Percentiles rank a stretch among this genome's conserved stretches.
These are phyloP conservation scores for Vicia faba DNA, from an alignment of 306 rosid species.

Conservation along the genomic window DNA sequence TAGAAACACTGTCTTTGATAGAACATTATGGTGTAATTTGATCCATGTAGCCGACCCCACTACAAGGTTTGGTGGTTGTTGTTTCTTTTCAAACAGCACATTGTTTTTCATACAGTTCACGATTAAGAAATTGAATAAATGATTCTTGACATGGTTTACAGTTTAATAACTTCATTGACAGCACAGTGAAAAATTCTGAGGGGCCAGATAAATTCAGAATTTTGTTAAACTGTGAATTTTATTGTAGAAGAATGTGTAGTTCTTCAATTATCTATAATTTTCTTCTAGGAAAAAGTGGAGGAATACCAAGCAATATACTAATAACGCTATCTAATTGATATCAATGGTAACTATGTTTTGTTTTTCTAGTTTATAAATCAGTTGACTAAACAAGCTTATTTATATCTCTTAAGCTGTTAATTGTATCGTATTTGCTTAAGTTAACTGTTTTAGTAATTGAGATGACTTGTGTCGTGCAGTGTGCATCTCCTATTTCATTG, in stretches of 20 bases:
- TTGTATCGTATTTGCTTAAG: neutral
- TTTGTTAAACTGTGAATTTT: neutral
- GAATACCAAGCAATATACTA: slow-evolving; percentile 28
- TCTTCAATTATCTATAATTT: neutral
- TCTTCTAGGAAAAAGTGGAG: neutral
- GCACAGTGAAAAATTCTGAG: neutral
- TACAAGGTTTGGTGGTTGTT: too few relatives aligned
- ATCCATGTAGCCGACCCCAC: too few relatives aligned
- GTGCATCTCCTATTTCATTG: slow-evolving; percentile 1
- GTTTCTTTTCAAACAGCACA: neutral
- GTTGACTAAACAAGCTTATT: too few relatives aligned
- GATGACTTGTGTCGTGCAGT: slow-evolving; percentile 12
- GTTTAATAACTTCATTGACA: too few relatives aligned
- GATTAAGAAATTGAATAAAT: slow-evolving; percentile 9
- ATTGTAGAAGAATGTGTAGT: slow-evolving; percentile 8
- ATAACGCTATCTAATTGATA: slow-evolving; percentile 26
- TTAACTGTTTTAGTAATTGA: slow-evolving; percentile 20
- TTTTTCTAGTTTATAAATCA: slow-evolving; percentile 21
- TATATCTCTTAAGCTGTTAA: neutral
- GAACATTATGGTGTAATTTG: too few relatives aligned
- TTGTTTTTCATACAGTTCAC: slow-evolving; percentile 5
- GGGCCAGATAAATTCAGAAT: neutral
- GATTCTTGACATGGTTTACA: slow-evolving; percentile 7
- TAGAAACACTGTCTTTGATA: too few relatives aligned
- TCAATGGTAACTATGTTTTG: slow-evolving; percentile 1